Percentiles rank a stretch among this genome's conserved stretches.
These are phyloP conservation scores for Magnolia kwangsiensis DNA, from an alignment of 164 flowering plant genomes.

Conservation along the genomic window DNA sequence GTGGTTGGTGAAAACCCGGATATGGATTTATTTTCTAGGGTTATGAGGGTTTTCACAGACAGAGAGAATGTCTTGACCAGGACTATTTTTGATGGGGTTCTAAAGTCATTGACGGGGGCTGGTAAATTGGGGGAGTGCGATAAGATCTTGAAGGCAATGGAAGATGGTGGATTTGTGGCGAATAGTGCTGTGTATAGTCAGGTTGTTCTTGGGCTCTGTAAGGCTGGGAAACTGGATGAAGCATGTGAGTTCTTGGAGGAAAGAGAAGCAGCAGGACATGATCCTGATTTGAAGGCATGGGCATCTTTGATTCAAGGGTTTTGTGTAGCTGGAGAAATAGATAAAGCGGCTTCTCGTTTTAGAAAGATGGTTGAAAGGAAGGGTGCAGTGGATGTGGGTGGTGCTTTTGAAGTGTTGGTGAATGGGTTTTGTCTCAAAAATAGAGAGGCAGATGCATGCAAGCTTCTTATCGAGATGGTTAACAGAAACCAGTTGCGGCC, in stretches of 20 bases:
- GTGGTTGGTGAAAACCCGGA: conserved; percentile 41
- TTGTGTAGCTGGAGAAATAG: conserved; percentile 53
- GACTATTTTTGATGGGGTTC: conserved; percentile 37
- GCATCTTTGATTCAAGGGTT: conserved; percentile 45
- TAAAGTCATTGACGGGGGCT: conserved; percentile 62
- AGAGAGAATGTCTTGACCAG: conserved; percentile 44
- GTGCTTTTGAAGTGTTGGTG: conserved; percentile 49
- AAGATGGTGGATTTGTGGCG: conserved; percentile 45
- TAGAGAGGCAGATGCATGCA: conserved; percentile 47
- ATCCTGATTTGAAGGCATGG: conserved; percentile 37
- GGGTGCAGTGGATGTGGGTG: conserved; percentile 34
- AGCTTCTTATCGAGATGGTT: conserved; percentile 39
- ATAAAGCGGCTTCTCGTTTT: conserved; percentile 46
- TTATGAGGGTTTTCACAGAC: conserved; percentile 38
- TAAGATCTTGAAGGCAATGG: conserved; percentile 57
- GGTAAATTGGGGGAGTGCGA: conserved; percentile 48
- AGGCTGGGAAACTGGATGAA: conserved; percentile 37
- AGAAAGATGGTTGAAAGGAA: conserved; percentile 40
- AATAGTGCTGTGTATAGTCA: conserved; percentile 26
- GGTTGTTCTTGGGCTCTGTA: conserved; percentile 40
- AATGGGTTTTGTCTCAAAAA: conserved; percentile 41
- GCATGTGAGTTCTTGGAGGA: conserved; percentile 37
- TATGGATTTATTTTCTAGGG: conserved; percentile 50
- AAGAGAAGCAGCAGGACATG: conserved; percentile 27
- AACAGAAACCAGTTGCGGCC: conserved; percentile 39